phyloP scores from a whole-genome alignment of 768 basidiomycete genomes.

The Lyophyllum semitale region DNA sequence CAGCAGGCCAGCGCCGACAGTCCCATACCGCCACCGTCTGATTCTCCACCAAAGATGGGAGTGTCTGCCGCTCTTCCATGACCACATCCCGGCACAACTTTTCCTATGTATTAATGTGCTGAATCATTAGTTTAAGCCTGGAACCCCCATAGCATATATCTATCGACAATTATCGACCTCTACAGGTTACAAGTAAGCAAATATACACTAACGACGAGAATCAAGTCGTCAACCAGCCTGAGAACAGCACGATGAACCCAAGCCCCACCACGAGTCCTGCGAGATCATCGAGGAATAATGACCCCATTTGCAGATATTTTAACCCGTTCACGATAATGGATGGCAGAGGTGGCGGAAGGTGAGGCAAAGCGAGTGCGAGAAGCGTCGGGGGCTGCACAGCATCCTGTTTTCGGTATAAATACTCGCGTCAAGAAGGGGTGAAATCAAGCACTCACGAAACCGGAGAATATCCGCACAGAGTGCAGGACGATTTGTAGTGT shows the following conservation, averaged over 20 bases:
- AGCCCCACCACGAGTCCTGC: constrained; percentile 71
- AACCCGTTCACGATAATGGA: constrained; percentile 61
- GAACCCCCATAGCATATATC: background rate
- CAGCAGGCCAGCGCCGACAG: constrained; percentile 17
- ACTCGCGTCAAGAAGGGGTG: background rate
- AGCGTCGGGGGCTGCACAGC: constrained; percentile 59
- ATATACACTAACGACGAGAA: constrained; percentile 5
- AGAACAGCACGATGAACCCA: constrained; percentile 61
- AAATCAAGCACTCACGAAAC: constrained; percentile 51
- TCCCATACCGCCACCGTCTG: constrained; percentile 8
- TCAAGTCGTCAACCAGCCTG: constrained; percentile 42
- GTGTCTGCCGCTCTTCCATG: constrained; percentile 28
- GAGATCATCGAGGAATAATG: constrained; percentile 70
- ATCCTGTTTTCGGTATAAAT: constrained; percentile 40
- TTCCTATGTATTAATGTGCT: constrained; percentile 4
- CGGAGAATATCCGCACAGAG: constrained; percentile 69
- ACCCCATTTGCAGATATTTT: constrained; percentile 71
- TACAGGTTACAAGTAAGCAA: constrained; percentile 1
- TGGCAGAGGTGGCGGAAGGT: constrained; percentile 66
- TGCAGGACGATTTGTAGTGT: constrained; percentile 73
- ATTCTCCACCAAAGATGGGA: constrained; percentile 16
- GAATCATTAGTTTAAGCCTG: background rate
- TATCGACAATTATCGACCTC: background rate
- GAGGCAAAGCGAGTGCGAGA: constrained; percentile 59
- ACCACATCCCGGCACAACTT: background rate